These are phyloP conservation scores for Aspergillus fijiensis DNA, from an alignment of 2,329 filamentous ascomycete genomes.

Conservation along the genomic window DNA sequence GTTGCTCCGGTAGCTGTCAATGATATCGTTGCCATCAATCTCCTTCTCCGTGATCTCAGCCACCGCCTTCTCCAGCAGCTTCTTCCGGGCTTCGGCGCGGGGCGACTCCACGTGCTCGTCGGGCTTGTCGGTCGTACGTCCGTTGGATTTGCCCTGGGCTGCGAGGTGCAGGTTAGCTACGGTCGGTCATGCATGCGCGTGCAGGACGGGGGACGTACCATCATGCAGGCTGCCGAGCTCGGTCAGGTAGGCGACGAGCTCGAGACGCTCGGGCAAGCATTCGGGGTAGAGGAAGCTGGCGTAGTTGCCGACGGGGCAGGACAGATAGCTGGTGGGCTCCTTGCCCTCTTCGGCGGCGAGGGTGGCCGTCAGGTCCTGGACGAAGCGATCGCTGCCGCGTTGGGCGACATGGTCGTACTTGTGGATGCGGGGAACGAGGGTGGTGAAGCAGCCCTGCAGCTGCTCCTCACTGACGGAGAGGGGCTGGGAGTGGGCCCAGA, in stretches of 20 bases:
- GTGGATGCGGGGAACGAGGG: constrained; percentile 11
- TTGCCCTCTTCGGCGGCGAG: constrained; percentile 6
- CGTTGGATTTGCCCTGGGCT: constrained; percentile 4
- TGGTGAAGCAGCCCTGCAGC: constrained; percentile 12
- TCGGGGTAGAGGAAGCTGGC: constrained; percentile 16
- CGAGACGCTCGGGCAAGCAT: constrained; percentile 13
- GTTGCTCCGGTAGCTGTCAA: constrained; percentile 15
- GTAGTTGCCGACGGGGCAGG: constrained; percentile 15
- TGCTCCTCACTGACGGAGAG: constrained; percentile 6
- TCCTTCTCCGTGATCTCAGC: constrained; percentile 11
- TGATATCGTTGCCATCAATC: constrained; percentile 15
- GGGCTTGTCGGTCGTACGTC: neutral
- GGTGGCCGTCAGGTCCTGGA: constrained; percentile 12
- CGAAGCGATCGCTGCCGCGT: constrained; percentile 13
- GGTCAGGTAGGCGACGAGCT: constrained; percentile 13
- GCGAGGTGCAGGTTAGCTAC: neutral
- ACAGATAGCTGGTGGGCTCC: constrained; percentile 9
- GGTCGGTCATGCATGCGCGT: neutral
- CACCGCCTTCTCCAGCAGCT: constrained; percentile 12
- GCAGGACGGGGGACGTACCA: constrained; percentile 7
- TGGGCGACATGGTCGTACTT: constrained; percentile 18
- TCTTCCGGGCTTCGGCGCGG: constrained; percentile 6
- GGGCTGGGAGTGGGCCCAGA: constrained; percentile 12
- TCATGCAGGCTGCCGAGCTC: constrained; percentile 13
- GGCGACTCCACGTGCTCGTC: constrained; percentile 12